phyloP scores from a whole-genome alignment of 2,329 filamentous ascomycete species.

The Penicillium crustosum region DNA sequence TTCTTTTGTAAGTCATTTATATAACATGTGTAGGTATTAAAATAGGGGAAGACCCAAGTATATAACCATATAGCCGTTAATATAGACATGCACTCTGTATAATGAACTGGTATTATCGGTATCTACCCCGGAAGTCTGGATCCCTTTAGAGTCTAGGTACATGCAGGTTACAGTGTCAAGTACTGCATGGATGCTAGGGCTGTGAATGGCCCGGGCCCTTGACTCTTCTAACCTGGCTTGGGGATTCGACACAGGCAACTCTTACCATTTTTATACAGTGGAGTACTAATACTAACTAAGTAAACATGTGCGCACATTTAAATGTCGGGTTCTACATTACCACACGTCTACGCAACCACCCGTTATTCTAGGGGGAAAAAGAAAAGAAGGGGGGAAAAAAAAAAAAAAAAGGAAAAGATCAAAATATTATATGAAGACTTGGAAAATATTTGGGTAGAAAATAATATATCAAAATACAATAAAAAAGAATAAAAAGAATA shows the following conservation, averaged over 20 bases:
- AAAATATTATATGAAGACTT: background rate
- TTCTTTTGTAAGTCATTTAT: background rate
- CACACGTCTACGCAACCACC: slow-evolving; percentile 26
- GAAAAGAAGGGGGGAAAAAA: slow-evolving; percentile 9
- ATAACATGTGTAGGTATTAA: background rate
- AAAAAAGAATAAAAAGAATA: slow-evolving; percentile 4
- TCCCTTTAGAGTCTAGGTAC: slow-evolving; percentile 5
- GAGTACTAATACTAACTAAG: background rate
- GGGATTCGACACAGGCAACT: background rate
- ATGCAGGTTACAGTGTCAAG: slow-evolving; percentile 20
- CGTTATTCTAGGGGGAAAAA: slow-evolving; percentile 9
- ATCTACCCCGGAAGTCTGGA: slow-evolving; percentile 10
- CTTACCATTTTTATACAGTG: background rate
- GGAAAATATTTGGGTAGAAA: slow-evolving; percentile 6
- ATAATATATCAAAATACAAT: slow-evolving; percentile 4
- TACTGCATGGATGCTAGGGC: slow-evolving; percentile 11
- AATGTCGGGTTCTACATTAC: background rate
- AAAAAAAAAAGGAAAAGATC: background rate
- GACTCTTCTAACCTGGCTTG: background rate
- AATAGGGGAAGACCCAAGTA: background rate
- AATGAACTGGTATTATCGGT: background rate
- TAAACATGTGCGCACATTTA: slow-evolving; percentile 14
- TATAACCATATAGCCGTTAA: background rate
- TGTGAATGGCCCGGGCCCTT: slow-evolving; percentile 1
- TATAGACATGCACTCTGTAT: background rate